Base-by-base conservation (phyloP, 2,329 filamentous ascomycete species). In the Chrysosporium keratinophilum region DNA sequence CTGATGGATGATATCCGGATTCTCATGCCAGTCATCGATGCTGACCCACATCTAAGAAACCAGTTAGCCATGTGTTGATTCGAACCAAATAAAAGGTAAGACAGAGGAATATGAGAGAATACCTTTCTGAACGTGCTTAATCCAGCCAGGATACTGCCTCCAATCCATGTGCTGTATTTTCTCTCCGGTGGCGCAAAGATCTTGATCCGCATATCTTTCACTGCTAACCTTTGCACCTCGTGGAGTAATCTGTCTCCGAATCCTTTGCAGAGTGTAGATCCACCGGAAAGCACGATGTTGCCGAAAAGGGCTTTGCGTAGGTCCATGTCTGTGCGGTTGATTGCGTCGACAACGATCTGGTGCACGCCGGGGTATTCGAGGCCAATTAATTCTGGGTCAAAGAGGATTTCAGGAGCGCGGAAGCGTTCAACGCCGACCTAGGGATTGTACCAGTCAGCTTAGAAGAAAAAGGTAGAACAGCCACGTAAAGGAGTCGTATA, bases 161-260 rank as follows among this genome's bases (percentile, higher is more conserved):
- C 93, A 62, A 97, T 97, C 93, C 93, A 98, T 33, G 93, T 98
- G 58, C 89, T 96, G 76, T 97, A 98, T 73, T 97, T 95, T 61
- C 93, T 81, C 77, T 98, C 93, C 5, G 93, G 91, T 53, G 93
- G 93, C 52, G 93, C 93, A 74, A 95, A 95, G 67, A 98, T 98
- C 78, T 96, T 95, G 76, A 98, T 97, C 65, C 90, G 83, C 91
- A 96, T 98, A 69, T 98, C 93, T 77, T 96, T 96, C 62, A 97
- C 89, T 10, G 93, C 93, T 64, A 97, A 76, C 68, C 85, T 80
- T 74, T 96, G 93, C 61, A 97, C 85, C 74, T 98, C 93, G 62
- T 87, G 83, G 67, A 98, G 77, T 62, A 98, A 75, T 50, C 93
- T 81, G 71, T 97, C 93, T 54, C 91, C 91, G 67, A 98, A 98